Evolutionary conservation across 805 yeast genomes (phyloP), one percentile per base, ranked within the genome.

Genomic region (Saccharomyces jurei): DNA sequence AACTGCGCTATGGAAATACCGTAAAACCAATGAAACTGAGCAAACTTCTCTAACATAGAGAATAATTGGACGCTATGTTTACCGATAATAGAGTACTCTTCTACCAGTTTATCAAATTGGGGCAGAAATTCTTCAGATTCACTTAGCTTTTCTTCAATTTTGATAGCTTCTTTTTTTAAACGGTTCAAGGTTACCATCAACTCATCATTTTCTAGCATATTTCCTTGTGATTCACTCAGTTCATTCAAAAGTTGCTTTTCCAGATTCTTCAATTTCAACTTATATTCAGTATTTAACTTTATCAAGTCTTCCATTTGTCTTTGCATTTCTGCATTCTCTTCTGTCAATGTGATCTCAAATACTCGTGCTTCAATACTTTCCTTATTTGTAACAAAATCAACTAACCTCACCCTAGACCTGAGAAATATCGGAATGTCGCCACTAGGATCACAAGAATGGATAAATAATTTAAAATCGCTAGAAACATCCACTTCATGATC

Each of bases 321-420:
- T 52, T 86, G 89, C 6, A 88, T 67, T 8, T 84, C 92, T 0
- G 97, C 96, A 28, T 77, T 74, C 56, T 81, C 80, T 10, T 72
- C 68, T 30, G 72, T 67, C 44, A 92, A 69, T 0, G 87, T 73
- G 51, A 77, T 67, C 56, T 85, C 81, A 54, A 88, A 69, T 0
- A 87, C 75, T 58, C 84, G 84, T 29, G 78, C 76, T 55, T 86
- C 84, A 50, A 91, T 70, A 49, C 84, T 83, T 49, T 82, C 79
- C 46, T 79, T 74, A 0, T 96, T 86, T n/a, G 87, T 72, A 0
- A 90, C 77, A 67, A 85, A 92, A 67, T 89, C 88, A 21, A 88
- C 74, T 10, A 83, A 63, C 2, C 83, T 73, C 10, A 87, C 79
- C 54, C 94, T 73, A 14, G 90, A 75, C 13, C 78, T 63, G n/a